Evolutionary conservation across 1,284 basidiomycete species (phyloP).

Genomic region (Cryptococcus amylolentus): DNA sequence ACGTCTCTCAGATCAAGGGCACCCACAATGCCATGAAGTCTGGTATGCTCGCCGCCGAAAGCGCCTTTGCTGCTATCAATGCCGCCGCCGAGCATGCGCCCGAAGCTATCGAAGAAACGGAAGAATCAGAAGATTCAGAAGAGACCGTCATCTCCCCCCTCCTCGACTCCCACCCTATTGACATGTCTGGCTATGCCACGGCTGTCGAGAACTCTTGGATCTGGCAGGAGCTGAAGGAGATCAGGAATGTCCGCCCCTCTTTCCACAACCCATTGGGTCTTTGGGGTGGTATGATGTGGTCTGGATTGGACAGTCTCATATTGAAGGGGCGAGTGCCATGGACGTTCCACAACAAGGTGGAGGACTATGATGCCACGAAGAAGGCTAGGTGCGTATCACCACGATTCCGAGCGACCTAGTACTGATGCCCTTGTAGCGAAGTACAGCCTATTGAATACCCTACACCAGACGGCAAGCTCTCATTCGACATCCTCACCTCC

Average conservation of each 20-base stretch:
- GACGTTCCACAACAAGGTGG: constrained; percentile 73
- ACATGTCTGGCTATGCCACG: constrained; percentile 74
- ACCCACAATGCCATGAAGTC: constrained; percentile 99
- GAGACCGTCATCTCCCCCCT: not conserved
- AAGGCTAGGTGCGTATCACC: constrained; percentile 54
- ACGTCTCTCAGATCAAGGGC: constrained; percentile 72
- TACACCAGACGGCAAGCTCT: constrained; percentile 81
- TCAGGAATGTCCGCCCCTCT: constrained; percentile 86
- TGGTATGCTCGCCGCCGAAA: constrained; percentile 93
- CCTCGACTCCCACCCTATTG: constrained; percentile 48
- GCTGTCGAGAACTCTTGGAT: constrained; percentile 80
- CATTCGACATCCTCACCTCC: constrained; percentile 90
- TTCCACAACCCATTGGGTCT: constrained; percentile 84
- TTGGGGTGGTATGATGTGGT: constrained; percentile 85
- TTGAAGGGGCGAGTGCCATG: constrained; percentile 85
- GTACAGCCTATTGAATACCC: constrained; percentile 87
- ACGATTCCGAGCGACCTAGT: not conserved
- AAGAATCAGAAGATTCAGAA: constrained; percentile 11
- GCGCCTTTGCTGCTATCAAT: constrained; percentile 66
- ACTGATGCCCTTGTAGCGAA: constrained; percentile 44
- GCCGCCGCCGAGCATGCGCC: constrained; percentile 37
- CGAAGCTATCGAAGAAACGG: constrained; percentile 20
- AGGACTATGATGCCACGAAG: constrained; percentile 73
- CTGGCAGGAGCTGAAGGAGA: constrained; percentile 81
- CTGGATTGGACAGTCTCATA: constrained; percentile 82